Evolutionary conservation across 1,284 basidiomycete species (phyloP).

Genomic region (Trametes polyzona): DNA sequence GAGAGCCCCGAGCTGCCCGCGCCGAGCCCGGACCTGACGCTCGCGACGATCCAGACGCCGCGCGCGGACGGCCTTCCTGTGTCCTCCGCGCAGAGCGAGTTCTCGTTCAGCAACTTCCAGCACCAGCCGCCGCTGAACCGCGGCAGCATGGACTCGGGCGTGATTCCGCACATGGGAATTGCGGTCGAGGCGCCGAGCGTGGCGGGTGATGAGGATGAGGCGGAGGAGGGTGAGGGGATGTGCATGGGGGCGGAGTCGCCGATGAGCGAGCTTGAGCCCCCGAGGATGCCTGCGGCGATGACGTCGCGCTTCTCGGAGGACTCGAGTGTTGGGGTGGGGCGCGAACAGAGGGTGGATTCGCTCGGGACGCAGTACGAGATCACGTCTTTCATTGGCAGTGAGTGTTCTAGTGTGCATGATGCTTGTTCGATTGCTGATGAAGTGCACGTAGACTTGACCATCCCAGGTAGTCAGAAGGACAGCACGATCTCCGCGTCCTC

Average conservation of each 20-base stretch:
- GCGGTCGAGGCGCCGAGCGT: slow-evolving; percentile 1
- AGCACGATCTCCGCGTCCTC: slow-evolving; percentile 23
- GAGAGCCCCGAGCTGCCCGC: slow-evolving; percentile 14
- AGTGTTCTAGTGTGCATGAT: slow-evolving; percentile 25
- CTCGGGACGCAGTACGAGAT: slow-evolving; percentile 67
- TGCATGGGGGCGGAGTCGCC: not conserved
- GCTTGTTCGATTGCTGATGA: slow-evolving; percentile 12
- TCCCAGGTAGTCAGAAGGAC: slow-evolving; percentile 22
- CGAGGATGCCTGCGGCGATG: slow-evolving; percentile 9
- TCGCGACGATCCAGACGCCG: slow-evolving; percentile 35
- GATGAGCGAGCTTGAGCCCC: slow-evolving; percentile 11
- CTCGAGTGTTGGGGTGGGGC: slow-evolving; percentile 27
- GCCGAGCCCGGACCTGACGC: slow-evolving; percentile 23
- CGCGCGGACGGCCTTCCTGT: slow-evolving; percentile 8
- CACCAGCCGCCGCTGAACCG: slow-evolving; percentile 59
- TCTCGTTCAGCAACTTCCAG: slow-evolving; percentile 70
- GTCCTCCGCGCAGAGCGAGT: slow-evolving; percentile 54
- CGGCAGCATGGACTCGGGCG: slow-evolving; percentile 23
- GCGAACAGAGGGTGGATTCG: slow-evolving; percentile 41
- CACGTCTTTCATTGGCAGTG: slow-evolving; percentile 76
- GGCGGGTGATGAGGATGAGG: not conserved
- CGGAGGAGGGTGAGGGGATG: too few species aligned
- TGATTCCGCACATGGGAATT: slow-evolving; percentile 28
- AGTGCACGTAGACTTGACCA: slow-evolving; percentile 11
- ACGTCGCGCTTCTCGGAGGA: slow-evolving; percentile 37